These are phyloP conservation scores for Pseudocercospora crystallina DNA, from an alignment of 2,329 filamentous ascomycete genomes.

Conservation along the genomic window DNA sequence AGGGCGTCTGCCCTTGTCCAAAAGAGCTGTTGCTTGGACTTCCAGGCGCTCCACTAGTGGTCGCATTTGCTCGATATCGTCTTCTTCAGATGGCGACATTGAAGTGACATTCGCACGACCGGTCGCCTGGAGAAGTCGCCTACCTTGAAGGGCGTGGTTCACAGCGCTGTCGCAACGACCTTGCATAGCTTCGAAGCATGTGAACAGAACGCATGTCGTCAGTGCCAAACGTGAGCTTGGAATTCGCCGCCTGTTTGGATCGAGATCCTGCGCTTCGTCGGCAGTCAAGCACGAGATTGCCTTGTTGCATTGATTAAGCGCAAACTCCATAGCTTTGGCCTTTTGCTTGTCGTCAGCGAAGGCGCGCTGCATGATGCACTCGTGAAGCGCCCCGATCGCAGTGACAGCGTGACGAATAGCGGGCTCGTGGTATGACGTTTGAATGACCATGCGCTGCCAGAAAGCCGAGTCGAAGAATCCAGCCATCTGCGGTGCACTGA, in stretches of 20 bases:
- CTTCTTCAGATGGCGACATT: constrained; percentile 27
- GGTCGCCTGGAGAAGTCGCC: constrained; percentile 30
- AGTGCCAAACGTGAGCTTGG: constrained; percentile 30
- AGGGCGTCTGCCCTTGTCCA: constrained; percentile 32
- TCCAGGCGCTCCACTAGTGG: constrained; percentile 34
- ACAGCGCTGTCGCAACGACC: constrained; percentile 36
- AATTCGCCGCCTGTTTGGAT: constrained; percentile 18
- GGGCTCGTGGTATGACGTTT: constrained; percentile 34
- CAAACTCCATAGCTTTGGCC: constrained; percentile 34
- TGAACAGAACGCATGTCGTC: constrained; percentile 36
- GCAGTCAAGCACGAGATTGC: constrained; percentile 33
- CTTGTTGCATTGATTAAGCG: constrained; percentile 34
- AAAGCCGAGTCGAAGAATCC: constrained; percentile 36
- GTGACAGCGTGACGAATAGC: constrained; percentile 36
- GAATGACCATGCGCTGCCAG: constrained; percentile 36
- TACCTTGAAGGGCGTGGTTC: constrained; percentile 34
- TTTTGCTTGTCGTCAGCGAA: constrained; percentile 33
- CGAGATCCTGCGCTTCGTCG: constrained; percentile 19
- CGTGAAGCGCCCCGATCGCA: constrained; percentile 35
- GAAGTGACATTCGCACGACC: constrained; percentile 19
- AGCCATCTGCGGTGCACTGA: constrained; percentile 41
- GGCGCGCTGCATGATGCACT: constrained; percentile 34
- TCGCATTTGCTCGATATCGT: constrained; percentile 35
- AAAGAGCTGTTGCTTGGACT: constrained; percentile 33
- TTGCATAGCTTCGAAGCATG: constrained; percentile 37